Conservation (phyloP, 2,329 filamentous ascomycete species). For the Akanthomyces dipterigenus region DNA sequence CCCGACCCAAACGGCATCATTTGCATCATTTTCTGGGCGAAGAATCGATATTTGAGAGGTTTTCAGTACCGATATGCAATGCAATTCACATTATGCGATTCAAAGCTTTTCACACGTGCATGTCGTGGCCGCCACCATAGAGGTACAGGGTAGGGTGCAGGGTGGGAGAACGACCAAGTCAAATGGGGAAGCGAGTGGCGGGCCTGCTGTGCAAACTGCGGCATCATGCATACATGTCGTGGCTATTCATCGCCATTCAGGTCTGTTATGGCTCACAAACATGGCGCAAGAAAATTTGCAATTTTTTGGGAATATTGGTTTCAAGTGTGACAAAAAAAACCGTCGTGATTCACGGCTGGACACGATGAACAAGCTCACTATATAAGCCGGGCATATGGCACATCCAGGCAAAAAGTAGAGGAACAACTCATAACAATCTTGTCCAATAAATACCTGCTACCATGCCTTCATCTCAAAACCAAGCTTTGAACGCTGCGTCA, state of each 20-base stretch:
- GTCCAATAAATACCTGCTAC: no score
- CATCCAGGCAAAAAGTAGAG: no score
- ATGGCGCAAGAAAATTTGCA: not conserved
- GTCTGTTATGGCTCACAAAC: not conserved
- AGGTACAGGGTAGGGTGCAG: not conserved
- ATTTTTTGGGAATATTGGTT: not conserved
- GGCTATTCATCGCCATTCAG: not conserved
- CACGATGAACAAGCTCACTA: no score
- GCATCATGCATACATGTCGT: not conserved
- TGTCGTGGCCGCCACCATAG: not conserved
- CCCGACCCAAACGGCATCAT: not conserved
- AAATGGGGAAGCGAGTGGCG: not conserved
- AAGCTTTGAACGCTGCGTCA: not conserved
- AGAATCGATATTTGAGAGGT: no score
- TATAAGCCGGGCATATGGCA: no score
- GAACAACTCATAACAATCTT: no score
- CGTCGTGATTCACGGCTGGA: not conserved
- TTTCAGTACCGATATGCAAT: not conserved
- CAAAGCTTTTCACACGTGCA: not conserved
- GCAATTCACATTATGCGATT: not conserved
- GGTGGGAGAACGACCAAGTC: not conserved
- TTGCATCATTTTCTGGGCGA: not conserved
- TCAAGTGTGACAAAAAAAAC: not conserved
- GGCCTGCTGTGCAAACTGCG: not conserved
- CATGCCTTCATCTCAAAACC: not conserved